phyloP scores from a whole-genome alignment of 345 rosid species.

The Alliaria petiolata region DNA sequence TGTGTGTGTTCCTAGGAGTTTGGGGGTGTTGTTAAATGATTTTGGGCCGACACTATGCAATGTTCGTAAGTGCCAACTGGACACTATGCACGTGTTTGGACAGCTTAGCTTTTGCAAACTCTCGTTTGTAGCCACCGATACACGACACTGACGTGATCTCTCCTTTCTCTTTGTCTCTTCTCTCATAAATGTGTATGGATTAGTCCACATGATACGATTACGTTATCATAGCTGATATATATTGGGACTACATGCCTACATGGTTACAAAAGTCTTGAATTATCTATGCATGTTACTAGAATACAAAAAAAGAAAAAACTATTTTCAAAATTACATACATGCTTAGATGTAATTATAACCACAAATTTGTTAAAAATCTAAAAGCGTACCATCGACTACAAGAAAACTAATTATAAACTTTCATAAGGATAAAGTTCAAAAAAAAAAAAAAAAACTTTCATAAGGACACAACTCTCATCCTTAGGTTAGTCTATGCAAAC shows the following conservation, averaged over 20 bases:
- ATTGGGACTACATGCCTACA: not conserved
- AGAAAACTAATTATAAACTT: not conserved
- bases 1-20: slow-evolving; percentile 18
- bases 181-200: not conserved
- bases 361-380: not conserved
- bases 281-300: not conserved
- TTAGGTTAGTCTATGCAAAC: too few relatives aligned
- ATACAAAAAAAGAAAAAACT: not conserved
- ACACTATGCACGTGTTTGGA: slow-evolving; percentile 16
- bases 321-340: not conserved
- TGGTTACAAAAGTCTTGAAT: not conserved
- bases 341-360: not conserved
- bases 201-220: not conserved
- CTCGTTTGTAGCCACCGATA: not conserved
- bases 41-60: slow-evolving; percentile 19
- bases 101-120: slow-evolving; percentile 19
- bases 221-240: not conserved
- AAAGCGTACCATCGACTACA: not conserved
- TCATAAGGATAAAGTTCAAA: not conserved
- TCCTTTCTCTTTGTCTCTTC: slow-evolving; percentile 6
- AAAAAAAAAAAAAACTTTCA: too few relatives aligned
- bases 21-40: slow-evolving; percentile 13
- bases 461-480: too few relatives aligned
- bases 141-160: slow-evolving; percentile 8
- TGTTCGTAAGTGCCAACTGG: slow-evolving; percentile 21